Conservation (phyloP, 1,284 basidiomycete species). For the Leccinum insolens region DNA sequence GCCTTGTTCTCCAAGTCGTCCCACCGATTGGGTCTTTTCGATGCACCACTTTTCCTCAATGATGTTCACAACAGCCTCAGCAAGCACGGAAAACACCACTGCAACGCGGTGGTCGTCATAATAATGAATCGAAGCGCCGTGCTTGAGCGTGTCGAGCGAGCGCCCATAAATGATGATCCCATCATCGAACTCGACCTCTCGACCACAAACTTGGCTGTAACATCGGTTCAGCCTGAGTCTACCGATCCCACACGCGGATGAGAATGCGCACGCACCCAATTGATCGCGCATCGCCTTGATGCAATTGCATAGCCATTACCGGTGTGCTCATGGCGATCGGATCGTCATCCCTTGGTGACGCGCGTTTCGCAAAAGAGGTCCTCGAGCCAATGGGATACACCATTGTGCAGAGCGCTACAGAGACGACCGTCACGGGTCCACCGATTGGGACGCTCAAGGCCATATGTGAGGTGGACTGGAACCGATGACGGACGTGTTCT, state of each 20-base stretch:
- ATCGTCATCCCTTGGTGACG: too few relatives aligned
- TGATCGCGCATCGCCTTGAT: constrained; percentile 97
- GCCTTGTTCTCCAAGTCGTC: constrained; percentile 96
- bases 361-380: too few relatives aligned
- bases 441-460: too few relatives aligned
- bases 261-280: constrained; percentile 56
- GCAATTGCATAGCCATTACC: constrained; percentile 61
- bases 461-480: too few relatives aligned
- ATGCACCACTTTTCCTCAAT: constrained; percentile 98
- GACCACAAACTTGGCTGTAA: constrained; percentile 90
- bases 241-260: neutral
- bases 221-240: constrained; percentile 7
- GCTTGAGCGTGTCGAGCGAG: constrained; percentile 62
- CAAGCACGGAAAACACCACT: constrained; percentile 96
- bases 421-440: too few relatives aligned
- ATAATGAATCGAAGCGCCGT: constrained; percentile 83
- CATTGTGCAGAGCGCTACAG: too few relatives aligned
- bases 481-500: too few relatives aligned
- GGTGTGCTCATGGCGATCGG: too few relatives aligned
- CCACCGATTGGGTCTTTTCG: constrained; percentile 99
- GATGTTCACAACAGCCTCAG: constrained; percentile 65
- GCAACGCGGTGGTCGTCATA: constrained; percentile 99
- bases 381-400: too few relatives aligned
- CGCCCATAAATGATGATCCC: constrained; percentile 91
- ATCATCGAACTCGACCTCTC: constrained; percentile 89